Base-by-base conservation (phyloP, 2,329 filamentous ascomycete genomes). In the Ascomycota sp. region DNA sequence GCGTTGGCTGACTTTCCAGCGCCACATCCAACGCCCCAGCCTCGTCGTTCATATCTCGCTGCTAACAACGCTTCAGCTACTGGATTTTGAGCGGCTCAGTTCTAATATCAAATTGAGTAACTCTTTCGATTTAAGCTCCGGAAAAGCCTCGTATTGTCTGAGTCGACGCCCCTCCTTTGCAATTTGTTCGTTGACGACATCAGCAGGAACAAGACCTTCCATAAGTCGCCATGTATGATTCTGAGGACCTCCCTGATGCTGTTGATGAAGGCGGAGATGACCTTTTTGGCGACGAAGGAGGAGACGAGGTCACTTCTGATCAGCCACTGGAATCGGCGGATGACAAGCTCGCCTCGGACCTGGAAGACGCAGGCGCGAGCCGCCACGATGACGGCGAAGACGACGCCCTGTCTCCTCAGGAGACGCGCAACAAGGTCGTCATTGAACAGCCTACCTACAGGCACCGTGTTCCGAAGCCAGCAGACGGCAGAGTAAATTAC, bases 391-490 rank as follows among this genome's bases (percentile, higher is more conserved):
- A 55, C 8, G 53, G 57, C 20, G 55, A 58, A n/a, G 56, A 60
- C 27, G 55, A 61, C 5, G 52, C 56, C n/a, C n/a, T n/a, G 30
- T 50, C 50, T 29, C 50, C 50, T 29, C 51, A 54, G 32, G 56
- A 55, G 40, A 62, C 59, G 13, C 56, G 59, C 36, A 56, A 68
- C 38, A 65, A 64, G 38, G 57, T 68, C 30, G 63, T 78, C 31
- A 64, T 71, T 53, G 69, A 72, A 30, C 57, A 75, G 28, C 65
- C 69, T 28, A 55, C 82, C 28, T 72, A 66, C 42, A 65, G 78
- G 27, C 79, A 85, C 47, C 62, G 69, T 30, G 56, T 75, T 10
- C 79, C 79, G 10, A 75, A 76, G 43, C 65, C 75, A 23, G 71
- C 65, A 38, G 74, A 83, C 44, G 72, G 72, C 43, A 67, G 69